Conservation (phyloP, 129 eudicot species). For the Artemisia tridentata region DNA sequence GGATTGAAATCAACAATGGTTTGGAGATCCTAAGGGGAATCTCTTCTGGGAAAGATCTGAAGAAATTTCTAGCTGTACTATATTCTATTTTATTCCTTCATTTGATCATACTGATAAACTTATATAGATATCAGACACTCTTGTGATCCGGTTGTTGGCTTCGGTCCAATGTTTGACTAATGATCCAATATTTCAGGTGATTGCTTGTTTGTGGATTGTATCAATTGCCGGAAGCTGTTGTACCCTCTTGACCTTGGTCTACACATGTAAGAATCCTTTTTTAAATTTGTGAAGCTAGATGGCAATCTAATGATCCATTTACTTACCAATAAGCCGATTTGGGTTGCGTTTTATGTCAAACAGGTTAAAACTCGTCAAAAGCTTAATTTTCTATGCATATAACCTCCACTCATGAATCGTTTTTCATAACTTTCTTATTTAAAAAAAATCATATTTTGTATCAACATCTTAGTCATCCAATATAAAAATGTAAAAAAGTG, state of each 20-base stretch:
- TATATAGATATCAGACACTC: neutral
- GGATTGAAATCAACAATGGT: conserved; percentile 64
- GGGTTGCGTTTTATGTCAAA: neutral
- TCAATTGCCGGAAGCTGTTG: conserved; percentile 67
- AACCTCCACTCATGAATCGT: neutral
- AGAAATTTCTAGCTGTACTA: conserved; percentile 74
- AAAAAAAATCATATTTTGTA: too few relatives aligned
- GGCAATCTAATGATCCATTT: neutral
- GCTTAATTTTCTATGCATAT: neutral
- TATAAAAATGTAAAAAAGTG: neutral
- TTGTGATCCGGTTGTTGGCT: neutral
- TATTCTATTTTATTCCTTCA: conserved; percentile 7
- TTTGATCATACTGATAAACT: neutral
- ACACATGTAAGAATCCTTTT: conserved; percentile 50
- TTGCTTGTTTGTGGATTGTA: conserved; percentile 76
- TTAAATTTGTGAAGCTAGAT: neutral
- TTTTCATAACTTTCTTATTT: neutral
- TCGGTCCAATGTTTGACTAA: neutral
- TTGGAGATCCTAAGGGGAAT: conserved; percentile 60
- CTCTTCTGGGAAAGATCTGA: conserved; percentile 80
- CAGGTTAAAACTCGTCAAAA: neutral
- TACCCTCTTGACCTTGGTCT: conserved; percentile 65
- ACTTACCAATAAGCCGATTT: neutral
- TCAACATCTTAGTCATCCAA: too few relatives aligned
- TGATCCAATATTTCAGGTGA: conserved; percentile 42